These are phyloP conservation scores for Dendrobium officinale DNA, from an alignment of 106 monocot species.

Conservation along the genomic window DNA sequence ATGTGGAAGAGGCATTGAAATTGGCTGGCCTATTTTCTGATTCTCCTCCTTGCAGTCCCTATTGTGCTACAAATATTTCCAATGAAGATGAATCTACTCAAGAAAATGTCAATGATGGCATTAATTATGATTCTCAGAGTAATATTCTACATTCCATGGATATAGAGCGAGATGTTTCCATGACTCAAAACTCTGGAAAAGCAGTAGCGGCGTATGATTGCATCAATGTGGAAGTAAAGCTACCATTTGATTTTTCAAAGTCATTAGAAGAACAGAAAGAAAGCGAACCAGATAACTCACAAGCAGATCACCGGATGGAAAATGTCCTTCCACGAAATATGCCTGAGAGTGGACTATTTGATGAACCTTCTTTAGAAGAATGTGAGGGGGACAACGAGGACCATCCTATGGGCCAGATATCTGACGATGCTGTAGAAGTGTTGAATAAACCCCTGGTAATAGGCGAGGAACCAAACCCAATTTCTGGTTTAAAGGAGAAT, in stretches of 20 bases:
- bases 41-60: constrained; percentile 78
- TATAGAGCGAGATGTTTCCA: not conserved
- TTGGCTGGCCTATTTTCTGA: constrained; percentile 76
- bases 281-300: not conserved
- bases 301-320: not conserved
- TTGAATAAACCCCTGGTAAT: not conserved
- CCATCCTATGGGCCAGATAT: not conserved
- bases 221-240: not conserved
- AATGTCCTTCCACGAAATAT: not conserved
- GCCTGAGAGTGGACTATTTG: constrained; percentile 12
- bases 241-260: constrained; percentile 3
- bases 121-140: constrained; percentile 6
- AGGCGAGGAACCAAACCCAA: not conserved
- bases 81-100: constrained; percentile 14
- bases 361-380: constrained; percentile 10
- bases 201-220: constrained; percentile 4
- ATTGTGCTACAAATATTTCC: not conserved
- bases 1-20: constrained; percentile 61
- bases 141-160: constrained; percentile 3
- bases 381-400: constrained; percentile 27
- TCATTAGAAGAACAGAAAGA: not conserved
- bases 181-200: not conserved
- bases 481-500: not conserved
- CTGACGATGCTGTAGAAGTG: constrained; percentile 6
- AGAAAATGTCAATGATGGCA: constrained; percentile 5